phyloP scores from a whole-genome alignment of 768 basidiomycete species.

The Mycena chlorophos region DNA sequence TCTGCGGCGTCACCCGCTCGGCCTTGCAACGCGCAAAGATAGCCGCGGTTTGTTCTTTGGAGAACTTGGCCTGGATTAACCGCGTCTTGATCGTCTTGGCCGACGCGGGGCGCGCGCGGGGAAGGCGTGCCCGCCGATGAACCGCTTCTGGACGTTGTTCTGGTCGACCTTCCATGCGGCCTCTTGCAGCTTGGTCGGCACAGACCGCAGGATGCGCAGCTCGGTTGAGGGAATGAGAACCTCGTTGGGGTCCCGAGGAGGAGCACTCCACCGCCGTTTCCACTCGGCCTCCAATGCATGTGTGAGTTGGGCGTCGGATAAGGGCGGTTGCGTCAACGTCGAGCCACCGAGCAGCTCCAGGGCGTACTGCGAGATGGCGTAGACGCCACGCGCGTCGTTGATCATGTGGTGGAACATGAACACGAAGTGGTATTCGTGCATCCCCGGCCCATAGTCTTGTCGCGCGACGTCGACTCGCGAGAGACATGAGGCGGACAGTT shows the following conservation, averaged over 20 bases:
- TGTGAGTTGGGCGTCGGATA: constrained; percentile 8
- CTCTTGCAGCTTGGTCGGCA: constrained; percentile 5
- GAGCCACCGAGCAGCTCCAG: constrained; percentile 43
- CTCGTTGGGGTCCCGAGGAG: neutral
- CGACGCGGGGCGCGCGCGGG: constrained; percentile 1
- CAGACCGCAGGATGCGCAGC: constrained; percentile 1
- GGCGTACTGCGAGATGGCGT: constrained; percentile 54
- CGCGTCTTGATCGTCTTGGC: neutral
- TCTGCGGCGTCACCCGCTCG: constrained; percentile 16
- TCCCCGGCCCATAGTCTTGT: constrained; percentile 9
- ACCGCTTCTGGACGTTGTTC: constrained; percentile 7
- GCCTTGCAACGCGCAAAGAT: constrained; percentile 21
- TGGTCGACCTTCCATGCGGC: constrained; percentile 20
- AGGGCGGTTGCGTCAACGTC: neutral
- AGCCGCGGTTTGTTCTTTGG: constrained; percentile 7
- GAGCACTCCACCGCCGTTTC: constrained; percentile 4
- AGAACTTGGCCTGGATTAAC: constrained; percentile 4
- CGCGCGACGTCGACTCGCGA: constrained; percentile 41
- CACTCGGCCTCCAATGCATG: constrained; percentile 11
- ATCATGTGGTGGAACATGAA: constrained; percentile 56
- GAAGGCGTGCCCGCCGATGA: constrained; percentile 14
- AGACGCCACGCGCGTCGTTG: constrained; percentile 59
- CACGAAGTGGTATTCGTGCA: constrained; percentile 45
- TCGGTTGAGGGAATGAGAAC: neutral
- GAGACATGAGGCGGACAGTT: constrained; percentile 46